Evolutionary conservation across 345 rosid genomes (phyloP).

Genomic region (Eucalyptus regnans): DNA sequence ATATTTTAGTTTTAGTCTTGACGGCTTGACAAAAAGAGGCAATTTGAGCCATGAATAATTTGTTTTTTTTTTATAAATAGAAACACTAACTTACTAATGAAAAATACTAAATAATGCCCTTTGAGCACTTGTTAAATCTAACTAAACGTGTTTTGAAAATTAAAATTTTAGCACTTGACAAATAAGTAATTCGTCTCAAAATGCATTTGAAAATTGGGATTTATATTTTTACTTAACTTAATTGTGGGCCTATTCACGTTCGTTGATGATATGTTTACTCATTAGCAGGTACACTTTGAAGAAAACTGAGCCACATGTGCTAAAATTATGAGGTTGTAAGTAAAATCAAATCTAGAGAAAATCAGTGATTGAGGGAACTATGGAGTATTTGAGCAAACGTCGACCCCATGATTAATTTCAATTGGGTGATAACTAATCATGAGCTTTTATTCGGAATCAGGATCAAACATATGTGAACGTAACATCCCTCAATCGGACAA

Average conservation of each 20-base stretch:
- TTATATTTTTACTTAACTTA: not conserved
- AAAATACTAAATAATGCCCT: not conserved
- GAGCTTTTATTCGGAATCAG: not conserved
- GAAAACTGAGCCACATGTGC: not conserved
- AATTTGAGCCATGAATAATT: not conserved
- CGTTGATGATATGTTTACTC: too few relatives aligned
- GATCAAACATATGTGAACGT: not conserved
- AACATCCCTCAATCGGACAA: not conserved
- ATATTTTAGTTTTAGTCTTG: not conserved
- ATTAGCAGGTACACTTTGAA: not conserved
- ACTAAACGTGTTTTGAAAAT: not conserved
- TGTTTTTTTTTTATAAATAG: too few relatives aligned
- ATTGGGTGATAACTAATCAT: not conserved
- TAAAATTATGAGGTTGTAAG: not conserved
- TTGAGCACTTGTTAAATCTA: not conserved
- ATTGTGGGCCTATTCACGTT: not conserved
- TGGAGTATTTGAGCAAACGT: not conserved
- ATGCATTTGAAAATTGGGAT: not conserved
- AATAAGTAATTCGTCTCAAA: not conserved
- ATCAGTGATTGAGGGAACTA: not conserved
- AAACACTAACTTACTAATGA: not conserved
- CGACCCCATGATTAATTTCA: not conserved
- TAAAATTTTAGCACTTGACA: not conserved
- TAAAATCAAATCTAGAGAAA: not conserved
- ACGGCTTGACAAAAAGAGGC: not conserved